Conservation (phyloP, 148 eudicot genomes). For the Rhododendron ovatum region DNA sequence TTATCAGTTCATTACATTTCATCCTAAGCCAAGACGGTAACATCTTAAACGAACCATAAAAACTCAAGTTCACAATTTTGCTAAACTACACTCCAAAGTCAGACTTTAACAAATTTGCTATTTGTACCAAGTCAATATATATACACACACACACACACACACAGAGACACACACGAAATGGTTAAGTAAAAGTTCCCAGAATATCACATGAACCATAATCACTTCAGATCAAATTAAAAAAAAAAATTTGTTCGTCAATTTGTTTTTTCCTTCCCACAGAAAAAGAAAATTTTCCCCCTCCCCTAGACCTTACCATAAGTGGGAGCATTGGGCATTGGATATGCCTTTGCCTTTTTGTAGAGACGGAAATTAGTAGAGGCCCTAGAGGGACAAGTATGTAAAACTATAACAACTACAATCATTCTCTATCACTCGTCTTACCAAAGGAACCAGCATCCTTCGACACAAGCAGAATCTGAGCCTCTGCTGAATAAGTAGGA, state of each 20-base stretch:
- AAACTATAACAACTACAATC: not conserved
- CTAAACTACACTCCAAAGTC: not conserved
- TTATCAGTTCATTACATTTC: not conserved
- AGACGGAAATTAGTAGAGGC: not conserved
- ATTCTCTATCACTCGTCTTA: not conserved
- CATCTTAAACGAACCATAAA: not conserved
- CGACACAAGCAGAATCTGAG: not conserved
- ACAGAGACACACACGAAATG: not conserved
- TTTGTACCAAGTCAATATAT: not conserved
- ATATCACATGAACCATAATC: not conserved
- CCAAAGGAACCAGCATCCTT: not conserved
- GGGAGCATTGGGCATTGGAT: not conserved
- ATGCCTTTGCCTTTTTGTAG: not conserved
- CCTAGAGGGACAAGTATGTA: not conserved
- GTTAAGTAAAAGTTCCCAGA: not conserved
- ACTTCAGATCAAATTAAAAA: not conserved
- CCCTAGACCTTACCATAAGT: not conserved
- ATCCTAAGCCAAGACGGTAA: not conserved
- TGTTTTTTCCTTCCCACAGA: not conserved
- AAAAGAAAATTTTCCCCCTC: not conserved
- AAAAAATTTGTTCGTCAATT: not conserved
- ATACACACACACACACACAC: too few relatives aligned
- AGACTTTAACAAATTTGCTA: not conserved
- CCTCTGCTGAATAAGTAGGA: not conserved
- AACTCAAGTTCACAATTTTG: not conserved